Evolutionary conservation across 805 yeast genomes (phyloP).

Genomic region (Maudiozyma pseudohumilis): DNA sequence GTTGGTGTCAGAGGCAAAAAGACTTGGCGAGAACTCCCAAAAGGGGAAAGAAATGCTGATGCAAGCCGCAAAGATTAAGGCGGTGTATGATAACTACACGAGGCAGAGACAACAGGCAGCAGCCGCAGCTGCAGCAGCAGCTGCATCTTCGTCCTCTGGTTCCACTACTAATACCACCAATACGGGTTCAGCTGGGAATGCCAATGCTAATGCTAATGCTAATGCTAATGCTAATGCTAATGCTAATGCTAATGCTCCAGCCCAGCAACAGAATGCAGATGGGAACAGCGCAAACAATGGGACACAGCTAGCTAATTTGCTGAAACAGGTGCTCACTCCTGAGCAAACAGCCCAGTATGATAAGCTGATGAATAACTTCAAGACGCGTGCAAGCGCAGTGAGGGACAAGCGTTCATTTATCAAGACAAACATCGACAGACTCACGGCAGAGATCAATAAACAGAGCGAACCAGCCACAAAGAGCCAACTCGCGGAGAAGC

Average conservation of each 20-base stretch:
- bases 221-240: slow-evolving; percentile 4
- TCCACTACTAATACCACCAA: neutral
- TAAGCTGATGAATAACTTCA: slow-evolving; percentile 21
- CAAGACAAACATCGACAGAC: slow-evolving; percentile 25
- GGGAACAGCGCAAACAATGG: slow-evolving; percentile 9
- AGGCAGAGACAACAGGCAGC: slow-evolving; percentile 28
- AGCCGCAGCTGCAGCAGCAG: slow-evolving; percentile 1
- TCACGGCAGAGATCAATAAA: slow-evolving; percentile 23
- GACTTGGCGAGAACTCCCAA: slow-evolving; percentile 48
- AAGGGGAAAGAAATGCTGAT: slow-evolving; percentile 53
- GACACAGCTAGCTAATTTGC: slow-evolving; percentile 18
- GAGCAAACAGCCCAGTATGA: slow-evolving; percentile 25
- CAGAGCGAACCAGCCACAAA: slow-evolving; percentile 17
- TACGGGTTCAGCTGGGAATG: neutral
- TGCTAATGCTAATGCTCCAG: slow-evolving; percentile 6
- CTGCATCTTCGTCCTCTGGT: neutral
- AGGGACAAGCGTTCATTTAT: slow-evolving; percentile 24
- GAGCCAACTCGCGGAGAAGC: slow-evolving; percentile 22
- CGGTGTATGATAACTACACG: slow-evolving; percentile 46
- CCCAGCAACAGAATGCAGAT: neutral
- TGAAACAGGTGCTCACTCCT: slow-evolving; percentile 24
- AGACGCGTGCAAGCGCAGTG: slow-evolving; percentile 22
- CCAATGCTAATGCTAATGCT: neutral
- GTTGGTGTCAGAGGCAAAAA: slow-evolving; percentile 53
- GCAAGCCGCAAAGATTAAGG: slow-evolving; percentile 55